Evolutionary conservation across 2,329 filamentous ascomycete genomes (phyloP), one percentile per base, ranked within the genome.

Genomic region (Allantophomopsis cytisporea): DNA sequence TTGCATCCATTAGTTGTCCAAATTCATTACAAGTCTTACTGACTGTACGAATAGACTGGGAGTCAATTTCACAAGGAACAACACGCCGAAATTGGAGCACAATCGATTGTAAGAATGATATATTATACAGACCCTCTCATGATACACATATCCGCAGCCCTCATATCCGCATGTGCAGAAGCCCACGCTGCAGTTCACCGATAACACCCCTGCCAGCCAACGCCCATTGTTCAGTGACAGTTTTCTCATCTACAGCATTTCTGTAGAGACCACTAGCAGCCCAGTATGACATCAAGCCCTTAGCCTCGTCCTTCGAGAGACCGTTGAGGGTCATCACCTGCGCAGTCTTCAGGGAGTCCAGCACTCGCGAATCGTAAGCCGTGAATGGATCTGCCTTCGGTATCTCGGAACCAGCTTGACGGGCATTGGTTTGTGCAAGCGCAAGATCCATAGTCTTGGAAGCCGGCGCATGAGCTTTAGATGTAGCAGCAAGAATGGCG

Each of bases 221-320:
- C 37, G 77, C 78, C 87, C 88, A 94, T 63, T 85, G 84, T 68
- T 93, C 83, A 16, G 71, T 68, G 30, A 95, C 80, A 45, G 71
- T 68, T 46, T 65, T 65, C 54, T 88, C 78, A 51, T 83, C 79
- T 37, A 95, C 69, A 35, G 65, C 68, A 44, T 73, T 66, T 46
- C 83, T 73, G 54, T 94, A 57, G 55, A 94, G 67, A 11, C 89
- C 91, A 58, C 85, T 93, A 30, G 75, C 76, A 5, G 85, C 87
- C 69, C 89, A 96, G 63, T 95, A 96, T 64, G 95, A 87, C 76
- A 96, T 80, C 50, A 94, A 66, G 1, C 76, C 71, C 43, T 80
- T 73, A 10, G 84, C 78, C 62, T 96, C 89, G 2, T 69, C 62
- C 60, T 80, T 83, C 50, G 66, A 80, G 48, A 95, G 53, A 7